Evolutionary conservation across 2,329 filamentous ascomycete genomes (phyloP), one percentile per base, ranked within the genome.

Genomic region (Lachnellula subtilissima): DNA sequence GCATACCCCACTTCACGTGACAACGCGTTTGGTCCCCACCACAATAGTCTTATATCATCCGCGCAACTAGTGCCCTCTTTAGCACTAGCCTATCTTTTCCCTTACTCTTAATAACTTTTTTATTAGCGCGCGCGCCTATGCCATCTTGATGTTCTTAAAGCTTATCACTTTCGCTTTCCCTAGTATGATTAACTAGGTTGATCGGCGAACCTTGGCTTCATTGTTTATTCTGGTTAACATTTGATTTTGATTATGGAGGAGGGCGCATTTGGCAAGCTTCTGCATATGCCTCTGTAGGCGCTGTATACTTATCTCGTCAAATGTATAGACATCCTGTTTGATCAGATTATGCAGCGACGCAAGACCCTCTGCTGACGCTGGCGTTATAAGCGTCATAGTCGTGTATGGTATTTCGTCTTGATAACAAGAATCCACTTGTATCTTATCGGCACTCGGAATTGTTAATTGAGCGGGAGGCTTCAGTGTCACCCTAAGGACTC

Each of bases 91-190:
- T 32, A 23, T n/a, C 8, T 28, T 48, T 48, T 28, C 14, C 23
- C 45, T 57, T 62, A 51, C 55, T 50, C 47, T 52, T 56, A 56
- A 22, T 48, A 15, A 25, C 19, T 15, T 57, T 54, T 54, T 61
- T 56, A 9, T 39, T 49, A 42, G 43, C 47, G 52, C 32, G 47
- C 48, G 35, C 23, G 48, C 52, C 55, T 53, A 50, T 58, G 57
- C 55, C 47, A 52, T 42, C 35, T 43, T 55, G 25, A 65, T 45
- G 50, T 73, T 61, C 45, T 70, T 64, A 55, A 74, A 76, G 11
- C 63, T 65, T 2, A 57, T 55, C 15, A 55, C 52, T 48, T 71
- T 61, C 1, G 48, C 52, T 35, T 49, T 57, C 19, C 55, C 48
- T 49, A 59, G 45, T n/a, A 53, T 50, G 1, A 50, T 14, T 32